Base-by-base conservation (phyloP, 1,284 basidiomycete species). In the Pseudozyma thailandica region DNA sequence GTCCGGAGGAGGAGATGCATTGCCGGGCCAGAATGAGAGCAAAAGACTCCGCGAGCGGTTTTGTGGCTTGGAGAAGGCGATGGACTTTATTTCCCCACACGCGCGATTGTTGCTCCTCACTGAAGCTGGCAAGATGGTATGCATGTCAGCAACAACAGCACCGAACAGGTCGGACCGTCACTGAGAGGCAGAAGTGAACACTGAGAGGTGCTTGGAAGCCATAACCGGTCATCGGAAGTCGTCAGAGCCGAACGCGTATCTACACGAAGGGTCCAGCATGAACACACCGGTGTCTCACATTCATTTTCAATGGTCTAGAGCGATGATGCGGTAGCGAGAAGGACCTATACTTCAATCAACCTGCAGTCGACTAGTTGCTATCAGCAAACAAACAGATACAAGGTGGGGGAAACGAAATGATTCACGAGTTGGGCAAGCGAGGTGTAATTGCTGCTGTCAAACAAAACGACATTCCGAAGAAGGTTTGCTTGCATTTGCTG, bases 401-500 rank as follows among this genome's bases (percentile, higher is more conserved):
- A 41, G 39, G n/a, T 33, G 31, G 31, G n/a, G 12, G 31, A 7
- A 33, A 41, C 39, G 39, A 41, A 21, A 21, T 23, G 23, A 21
- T 10, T 21, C 20, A 41, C 39, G 20, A 41, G 39, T 41, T 18
- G 10, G 39, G 39, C 18, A 12, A 41, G 39, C 20, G 39, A 21
- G 39, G 21, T 21, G 15, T 41, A 21, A 21, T 41, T 23, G 39
- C 39, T 18, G 39, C 39, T 41, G 39, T 41, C 39, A 41, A 41
- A 41, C 20, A 54, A 39, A 46, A 21, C 26, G 44, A 53, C 31
- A 37, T 53, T 16, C 31, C 4, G 28, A 30, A 37, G 25, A 45
- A 45, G 42, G 21, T 53, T 38, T 20, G 23, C 23, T 21, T 49
- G 47, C 47, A 49, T n/a, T 30, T 30, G 12, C 12, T 45, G 10